Percentiles rank a stretch among this genome's conserved stretches.
Evolutionary conservation across 805 yeast species (phyloP).

Genomic region (Wickerhamiella parazyma): DNA sequence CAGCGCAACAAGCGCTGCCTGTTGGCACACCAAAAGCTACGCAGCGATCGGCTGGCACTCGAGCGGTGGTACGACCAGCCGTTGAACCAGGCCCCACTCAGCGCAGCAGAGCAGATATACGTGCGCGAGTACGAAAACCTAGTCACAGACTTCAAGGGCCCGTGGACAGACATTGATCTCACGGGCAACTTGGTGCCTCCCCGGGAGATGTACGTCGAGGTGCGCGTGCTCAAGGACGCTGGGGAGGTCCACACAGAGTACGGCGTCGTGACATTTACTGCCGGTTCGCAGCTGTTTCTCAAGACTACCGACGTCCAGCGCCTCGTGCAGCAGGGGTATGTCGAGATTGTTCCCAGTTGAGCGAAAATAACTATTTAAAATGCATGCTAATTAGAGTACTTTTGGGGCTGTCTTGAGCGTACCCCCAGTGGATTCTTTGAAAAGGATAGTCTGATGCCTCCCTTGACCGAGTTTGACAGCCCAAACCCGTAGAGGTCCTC

Average conservation of each 20-base stretch:
- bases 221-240: slow-evolving; percentile 81
- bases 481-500: slow-evolving; percentile 91
- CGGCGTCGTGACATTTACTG: slow-evolving; percentile 79
- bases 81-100: slow-evolving; percentile 35
- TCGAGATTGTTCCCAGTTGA: slow-evolving; percentile 48
- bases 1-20: slow-evolving; percentile 82
- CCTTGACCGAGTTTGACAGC: slow-evolving; percentile 76
- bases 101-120: slow-evolving; percentile 72
- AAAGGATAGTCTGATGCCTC: slow-evolving; percentile 87
- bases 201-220: slow-evolving; percentile 80
- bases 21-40: slow-evolving; percentile 62
- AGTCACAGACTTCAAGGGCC: slow-evolving; percentile 62
- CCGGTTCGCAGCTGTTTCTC: slow-evolving; percentile 88
- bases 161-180: slow-evolving; percentile 68
- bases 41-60: slow-evolving; percentile 55
- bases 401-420: slow-evolving; percentile 37
- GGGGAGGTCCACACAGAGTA: slow-evolving; percentile 97
- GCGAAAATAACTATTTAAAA: not conserved
- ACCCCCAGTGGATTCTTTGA: slow-evolving; percentile 97
- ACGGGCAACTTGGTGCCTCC: slow-evolving; percentile 90
- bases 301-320: slow-evolving; percentile 90
- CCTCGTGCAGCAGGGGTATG: slow-evolving; percentile 82
- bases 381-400: slow-evolving; percentile 9
- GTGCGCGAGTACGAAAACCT: slow-evolving; percentile 55
- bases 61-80: slow-evolving; percentile 43